A percentile compares a stretch with the other conserved stretches of the same genome.
Conservation (phyloP, 2,329 filamentous ascomycete species). For the Diplodia corticola region DNA sequence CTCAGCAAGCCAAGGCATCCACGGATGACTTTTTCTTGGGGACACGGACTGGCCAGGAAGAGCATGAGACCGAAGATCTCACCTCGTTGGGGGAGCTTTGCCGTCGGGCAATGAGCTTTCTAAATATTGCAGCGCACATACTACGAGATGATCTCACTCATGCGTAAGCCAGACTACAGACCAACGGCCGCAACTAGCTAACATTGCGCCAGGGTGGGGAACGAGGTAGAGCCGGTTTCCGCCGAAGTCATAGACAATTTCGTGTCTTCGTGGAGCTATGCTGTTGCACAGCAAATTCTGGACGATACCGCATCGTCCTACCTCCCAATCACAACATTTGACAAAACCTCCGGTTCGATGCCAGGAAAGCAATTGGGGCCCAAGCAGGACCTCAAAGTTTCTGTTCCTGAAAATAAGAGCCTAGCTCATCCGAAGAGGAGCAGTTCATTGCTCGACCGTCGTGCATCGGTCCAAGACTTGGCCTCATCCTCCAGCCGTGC, state of each 20-base stretch:
- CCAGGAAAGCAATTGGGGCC: slow-evolving; percentile 47
- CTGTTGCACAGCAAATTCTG: slow-evolving; percentile 72
- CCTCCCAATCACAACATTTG: slow-evolving; percentile 59
- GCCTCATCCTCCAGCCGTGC: slow-evolving; percentile 33
- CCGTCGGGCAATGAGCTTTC: slow-evolving; percentile 77
- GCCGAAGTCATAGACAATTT: slow-evolving; percentile 68
- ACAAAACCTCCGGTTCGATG: slow-evolving; percentile 30
- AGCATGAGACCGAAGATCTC: slow-evolving; percentile 70
- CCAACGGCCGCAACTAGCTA: slow-evolving; percentile 22
- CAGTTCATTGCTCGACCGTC: slow-evolving; percentile 57
- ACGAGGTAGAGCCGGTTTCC: slow-evolving; percentile 34
- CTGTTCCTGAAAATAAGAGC: slow-evolving; percentile 67
- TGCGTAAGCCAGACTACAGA: slow-evolving; percentile 46
- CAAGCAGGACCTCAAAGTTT: slow-evolving; percentile 60
- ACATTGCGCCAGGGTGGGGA: slow-evolving; percentile 35
- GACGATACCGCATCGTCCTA: slow-evolving; percentile 71
- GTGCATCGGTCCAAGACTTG: slow-evolving; percentile 33
- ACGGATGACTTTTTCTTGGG: slow-evolving; percentile 36
- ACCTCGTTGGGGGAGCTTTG: slow-evolving; percentile 83
- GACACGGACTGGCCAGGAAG: slow-evolving; percentile 28
- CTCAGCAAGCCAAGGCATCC: slow-evolving; percentile 30
- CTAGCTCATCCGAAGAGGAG: slow-evolving; percentile 68
- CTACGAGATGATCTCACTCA: slow-evolving; percentile 75
- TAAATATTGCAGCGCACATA: slow-evolving; percentile 75
- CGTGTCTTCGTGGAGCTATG: slow-evolving; percentile 76